Conservation (phyloP, 345 rosid genomes). For the Gossypium turneri region DNA sequence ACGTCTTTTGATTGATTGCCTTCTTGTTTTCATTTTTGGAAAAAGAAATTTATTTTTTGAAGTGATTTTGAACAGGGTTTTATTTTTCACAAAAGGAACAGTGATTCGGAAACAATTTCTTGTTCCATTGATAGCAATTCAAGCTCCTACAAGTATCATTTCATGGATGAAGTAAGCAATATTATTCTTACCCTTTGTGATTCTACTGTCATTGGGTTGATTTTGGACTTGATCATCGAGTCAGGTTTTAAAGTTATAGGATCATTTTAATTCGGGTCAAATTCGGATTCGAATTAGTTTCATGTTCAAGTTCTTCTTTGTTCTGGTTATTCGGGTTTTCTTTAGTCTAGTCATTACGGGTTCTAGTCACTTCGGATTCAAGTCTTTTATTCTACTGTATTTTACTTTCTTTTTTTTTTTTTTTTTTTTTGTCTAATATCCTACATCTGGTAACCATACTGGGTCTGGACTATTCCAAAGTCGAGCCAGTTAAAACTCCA, state of each 20-base stretch:
- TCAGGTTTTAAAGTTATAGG: too few relatives aligned
- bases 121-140: constrained; percentile 74
- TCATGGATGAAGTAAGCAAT: constrained; percentile 78
- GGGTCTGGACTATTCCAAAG: neutral
- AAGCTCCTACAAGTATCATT: constrained; percentile 59
- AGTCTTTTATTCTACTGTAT: too few relatives aligned
- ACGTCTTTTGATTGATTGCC: constrained; percentile 13
- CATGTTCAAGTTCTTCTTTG: too few relatives aligned
- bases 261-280: too few relatives aligned
- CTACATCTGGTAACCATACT: neutral
- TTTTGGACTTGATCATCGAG: too few relatives aligned
- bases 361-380: too few relatives aligned
- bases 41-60: neutral
- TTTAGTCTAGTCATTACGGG: too few relatives aligned
- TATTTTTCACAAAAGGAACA: constrained; percentile 75
- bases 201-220: neutral
- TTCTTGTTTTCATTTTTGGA: too few relatives aligned
- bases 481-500: neutral
- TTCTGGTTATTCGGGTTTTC: too few relatives aligned
- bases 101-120: constrained; percentile 66
- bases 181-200: neutral
- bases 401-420: too few relatives aligned
- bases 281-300: too few relatives aligned
- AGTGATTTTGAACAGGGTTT: constrained; percentile 35
- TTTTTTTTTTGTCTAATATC: too few relatives aligned